Conservation (phyloP, 768 basidiomycete genomes). For the Xerocomellus intermedius region DNA sequence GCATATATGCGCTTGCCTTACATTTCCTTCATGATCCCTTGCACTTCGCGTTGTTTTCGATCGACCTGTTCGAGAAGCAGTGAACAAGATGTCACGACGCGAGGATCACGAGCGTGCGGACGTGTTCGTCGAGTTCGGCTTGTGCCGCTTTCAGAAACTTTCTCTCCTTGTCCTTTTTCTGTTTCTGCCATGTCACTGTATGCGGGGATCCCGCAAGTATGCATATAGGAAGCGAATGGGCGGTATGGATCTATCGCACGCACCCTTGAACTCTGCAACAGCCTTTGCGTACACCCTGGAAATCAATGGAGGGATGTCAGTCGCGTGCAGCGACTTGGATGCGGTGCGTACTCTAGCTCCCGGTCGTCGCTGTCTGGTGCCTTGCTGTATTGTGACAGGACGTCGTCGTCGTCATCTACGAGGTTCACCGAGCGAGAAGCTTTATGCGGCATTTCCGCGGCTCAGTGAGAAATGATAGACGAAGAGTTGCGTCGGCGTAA, state of each 20-base stretch:
- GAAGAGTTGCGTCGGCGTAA: background rate
- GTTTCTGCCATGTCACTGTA: conserved; percentile 34
- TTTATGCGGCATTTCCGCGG: conserved; percentile 14
- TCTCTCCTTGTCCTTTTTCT: conserved; percentile 25
- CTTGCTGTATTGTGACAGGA: conserved; percentile 17
- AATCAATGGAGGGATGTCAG: background rate
- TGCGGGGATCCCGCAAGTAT: background rate
- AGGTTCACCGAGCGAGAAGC: conserved; percentile 7
- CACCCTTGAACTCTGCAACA: conserved; percentile 33
- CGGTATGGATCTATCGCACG: background rate
- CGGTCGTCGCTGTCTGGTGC: conserved; percentile 26
- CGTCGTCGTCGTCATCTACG: conserved; percentile 14
- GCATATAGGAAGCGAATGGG: background rate
- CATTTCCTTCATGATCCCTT: conserved; percentile 23
- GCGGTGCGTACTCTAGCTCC: conserved; percentile 23
- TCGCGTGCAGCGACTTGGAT: background rate
- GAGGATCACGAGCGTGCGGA: background rate
- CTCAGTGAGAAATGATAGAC: background rate
- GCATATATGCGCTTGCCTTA: conserved; percentile 18
- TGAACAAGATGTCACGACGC: background rate
- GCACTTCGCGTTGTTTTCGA: conserved; percentile 19
- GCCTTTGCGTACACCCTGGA: conserved; percentile 29
- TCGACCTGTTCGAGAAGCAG: conserved; percentile 14
- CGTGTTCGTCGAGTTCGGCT: conserved; percentile 28
- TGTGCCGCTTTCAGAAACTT: conserved; percentile 22